A percentile compares a stretch with the other conserved stretches of the same genome.
These are phyloP conservation scores for Cercospora zeae-maydis DNA, from an alignment of 2,329 filamentous ascomycete species.

Conservation along the genomic window DNA sequence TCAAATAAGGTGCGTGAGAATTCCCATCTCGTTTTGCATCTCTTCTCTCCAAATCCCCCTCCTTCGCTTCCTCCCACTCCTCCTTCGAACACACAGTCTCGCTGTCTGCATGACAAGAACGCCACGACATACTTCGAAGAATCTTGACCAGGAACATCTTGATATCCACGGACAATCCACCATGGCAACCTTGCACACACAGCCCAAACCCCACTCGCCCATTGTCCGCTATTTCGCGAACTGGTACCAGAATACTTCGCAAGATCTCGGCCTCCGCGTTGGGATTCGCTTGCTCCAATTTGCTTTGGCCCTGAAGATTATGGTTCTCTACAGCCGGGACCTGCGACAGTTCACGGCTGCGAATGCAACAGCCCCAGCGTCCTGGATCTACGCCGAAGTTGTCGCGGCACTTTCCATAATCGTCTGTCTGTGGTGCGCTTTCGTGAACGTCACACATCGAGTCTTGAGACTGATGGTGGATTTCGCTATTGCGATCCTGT, in stretches of 20 bases:
- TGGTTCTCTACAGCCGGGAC: slow-evolving; percentile 6
- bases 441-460: slow-evolving; percentile 1
- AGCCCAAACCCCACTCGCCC: background rate
- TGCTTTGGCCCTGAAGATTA: slow-evolving; percentile 6
- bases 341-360: slow-evolving; percentile 1
- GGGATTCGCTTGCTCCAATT: slow-evolving; percentile 7
- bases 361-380: background rate
- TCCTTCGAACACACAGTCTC: background rate
- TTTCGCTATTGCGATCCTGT: slow-evolving; percentile 7
- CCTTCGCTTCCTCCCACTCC: background rate
- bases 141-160: background rate
- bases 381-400: slow-evolving; percentile 13
- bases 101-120: background rate
- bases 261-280: slow-evolving; percentile 11
- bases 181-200: background rate
- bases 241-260: slow-evolving; percentile 9
- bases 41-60: background rate
- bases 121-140: background rate
- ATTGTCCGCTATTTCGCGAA: slow-evolving; percentile 7
- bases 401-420: slow-evolving; percentile 5
- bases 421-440: slow-evolving; percentile 7
- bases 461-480: slow-evolving; percentile 2
- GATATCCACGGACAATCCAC: background rate
- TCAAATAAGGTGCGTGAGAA: background rate
- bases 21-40: background rate